A percentile compares a stretch with the other conserved stretches of the same genome.
Conservation (phyloP, 495 filamentous ascomycete genomes). For the Neurospora intermedia region DNA sequence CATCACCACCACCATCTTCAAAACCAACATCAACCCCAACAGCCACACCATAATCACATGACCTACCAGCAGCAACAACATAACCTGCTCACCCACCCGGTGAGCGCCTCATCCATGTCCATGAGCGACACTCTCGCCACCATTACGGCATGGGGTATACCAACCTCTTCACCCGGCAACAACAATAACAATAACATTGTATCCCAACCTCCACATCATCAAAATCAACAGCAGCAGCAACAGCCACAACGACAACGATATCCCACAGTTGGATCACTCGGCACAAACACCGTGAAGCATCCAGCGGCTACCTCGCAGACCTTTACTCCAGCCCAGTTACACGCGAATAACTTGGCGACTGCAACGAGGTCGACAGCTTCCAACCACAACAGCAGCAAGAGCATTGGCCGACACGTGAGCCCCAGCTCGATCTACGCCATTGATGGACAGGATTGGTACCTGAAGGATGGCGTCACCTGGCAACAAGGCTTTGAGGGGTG, state of each 20-base stretch:
- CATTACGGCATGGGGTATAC: slow-evolving; percentile 17
- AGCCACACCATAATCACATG: neutral
- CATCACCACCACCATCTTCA: neutral
- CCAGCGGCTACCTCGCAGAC: neutral
- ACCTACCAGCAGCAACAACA: neutral
- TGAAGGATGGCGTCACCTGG: slow-evolving; percentile 40
- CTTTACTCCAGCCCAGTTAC: neutral
- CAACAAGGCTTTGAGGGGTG: slow-evolving; percentile 37
- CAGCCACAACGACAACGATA: neutral
- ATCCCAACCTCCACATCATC: slow-evolving; percentile 1
- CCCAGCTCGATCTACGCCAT: slow-evolving; percentile 24
- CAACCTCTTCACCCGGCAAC: slow-evolving; percentile 6
- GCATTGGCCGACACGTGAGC: slow-evolving; percentile 6
- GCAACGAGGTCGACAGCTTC: slow-evolving; percentile 6
- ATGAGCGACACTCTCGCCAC: slow-evolving; percentile 15
- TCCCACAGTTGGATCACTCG: neutral
- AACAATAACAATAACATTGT: neutral
- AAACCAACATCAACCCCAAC: neutral
- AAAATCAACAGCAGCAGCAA: neutral
- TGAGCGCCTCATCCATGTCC: slow-evolving; percentile 12
- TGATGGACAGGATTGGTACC: slow-evolving; percentile 41
- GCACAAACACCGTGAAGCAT: neutral
- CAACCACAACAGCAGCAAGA: neutral
- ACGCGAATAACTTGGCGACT: neutral
- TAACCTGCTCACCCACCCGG: slow-evolving; percentile 4